Percentiles rank a stretch among this genome's conserved stretches.
phyloP scores from a whole-genome alignment of 2,329 filamentous ascomycete genomes.

The Xylaria sp. region DNA sequence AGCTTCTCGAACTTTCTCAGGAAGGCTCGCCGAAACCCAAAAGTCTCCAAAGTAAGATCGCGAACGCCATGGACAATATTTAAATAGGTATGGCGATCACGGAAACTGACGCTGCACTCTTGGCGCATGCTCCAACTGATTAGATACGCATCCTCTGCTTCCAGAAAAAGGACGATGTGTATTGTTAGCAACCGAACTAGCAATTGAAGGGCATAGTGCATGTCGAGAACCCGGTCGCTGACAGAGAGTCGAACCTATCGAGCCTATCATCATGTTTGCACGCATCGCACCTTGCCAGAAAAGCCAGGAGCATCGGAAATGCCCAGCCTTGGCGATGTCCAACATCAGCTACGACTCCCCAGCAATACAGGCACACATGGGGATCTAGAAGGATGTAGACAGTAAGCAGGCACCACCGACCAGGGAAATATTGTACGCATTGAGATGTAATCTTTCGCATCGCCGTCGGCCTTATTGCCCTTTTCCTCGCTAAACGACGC shows the following conservation, averaged over 20 bases:
- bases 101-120: not conserved
- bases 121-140: conserved; percentile 10
- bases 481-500: not conserved
- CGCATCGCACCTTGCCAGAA: conserved; percentile 22
- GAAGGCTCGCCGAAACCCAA: not conserved
- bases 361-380: not conserved
- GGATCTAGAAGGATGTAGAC: conserved; percentile 3
- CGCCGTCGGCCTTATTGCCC: not conserved
- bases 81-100: conserved; percentile 17
- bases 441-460: not conserved
- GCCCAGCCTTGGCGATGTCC: conserved; percentile 21
- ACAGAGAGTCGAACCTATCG: conserved; percentile 9
- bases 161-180: conserved; percentile 3
- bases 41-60: not conserved
- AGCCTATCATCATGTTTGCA: conserved; percentile 18
- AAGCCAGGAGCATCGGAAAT: conserved; percentile 25
- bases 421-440: not conserved
- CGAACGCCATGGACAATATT: conserved; percentile 7
- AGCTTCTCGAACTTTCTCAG: not conserved
- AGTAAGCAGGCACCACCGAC: not conserved
- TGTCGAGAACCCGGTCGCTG: conserved; percentile 6
- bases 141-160: conserved; percentile 9
- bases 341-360: not conserved
- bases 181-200: conserved; percentile 5
- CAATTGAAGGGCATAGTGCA: not conserved